Base-by-base conservation (phyloP, 495 filamentous ascomycete genomes). In the Ramalina intermedia region DNA sequence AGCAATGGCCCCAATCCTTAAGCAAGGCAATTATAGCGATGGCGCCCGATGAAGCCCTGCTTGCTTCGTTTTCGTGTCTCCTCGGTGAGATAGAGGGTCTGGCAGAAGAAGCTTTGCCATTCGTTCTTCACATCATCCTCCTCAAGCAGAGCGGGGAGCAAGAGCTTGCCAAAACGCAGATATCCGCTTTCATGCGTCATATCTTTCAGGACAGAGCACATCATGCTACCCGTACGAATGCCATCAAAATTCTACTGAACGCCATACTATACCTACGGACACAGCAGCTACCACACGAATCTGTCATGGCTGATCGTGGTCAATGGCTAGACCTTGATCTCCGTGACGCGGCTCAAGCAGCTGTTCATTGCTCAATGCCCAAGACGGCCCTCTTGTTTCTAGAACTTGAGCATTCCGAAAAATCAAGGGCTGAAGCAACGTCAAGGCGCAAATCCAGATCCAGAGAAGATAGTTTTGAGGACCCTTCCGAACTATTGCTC, bases 321-420 rank as follows among this genome's bases (percentile, higher is more conserved):
- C 72, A 74, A 43, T 96, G 91, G 91, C 75, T 98, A 27, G 84
- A 90, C 27, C 66, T 96, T 27, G 80, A 95, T 58, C 82, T 82
- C 54, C 62, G 76, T 13, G 69, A 75, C 53, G 84, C 81, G 26
- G 80, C 89, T 3, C 67, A 72, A 36, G 87, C 88, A 48, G 89
- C 93, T n/a, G 72, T 75, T 47, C 67, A 63, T 48, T 96, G 91
- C 62, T 79, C 80, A 9, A 84, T 96, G 79, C 83, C 80, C 57
- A 93, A 87, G 58, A 88, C 83, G 4, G 84, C 89, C 17, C 68
- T 96, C 1, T 57, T 95, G 16, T 86, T 96, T 58, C 73, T 82
- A 14, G 91, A 98, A 58, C 75, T 89, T 20, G 69, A 75, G 33
- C 66, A 65, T 35, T 73, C 82, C 0, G 75, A 77, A 41, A 63